These are phyloP conservation scores for Pythium angustatum DNA, from an alignment of 352 stramenopile species.

Conservation along the genomic window DNA sequence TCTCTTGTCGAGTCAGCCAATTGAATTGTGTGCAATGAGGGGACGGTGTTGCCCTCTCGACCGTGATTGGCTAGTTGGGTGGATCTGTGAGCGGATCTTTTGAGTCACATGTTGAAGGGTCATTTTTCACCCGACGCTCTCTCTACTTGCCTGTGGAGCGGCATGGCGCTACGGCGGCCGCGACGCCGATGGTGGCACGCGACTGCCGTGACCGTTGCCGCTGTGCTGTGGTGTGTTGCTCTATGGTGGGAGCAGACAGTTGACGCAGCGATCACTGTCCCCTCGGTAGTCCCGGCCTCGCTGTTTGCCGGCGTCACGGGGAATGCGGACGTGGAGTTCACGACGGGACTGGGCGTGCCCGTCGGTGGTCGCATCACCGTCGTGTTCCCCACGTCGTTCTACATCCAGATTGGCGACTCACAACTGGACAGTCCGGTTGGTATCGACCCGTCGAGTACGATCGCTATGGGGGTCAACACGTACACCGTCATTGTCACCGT, in stretches of 20 bases:
- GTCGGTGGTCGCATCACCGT: slow-evolving; percentile 50
- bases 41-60: neutral
- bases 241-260: neutral
- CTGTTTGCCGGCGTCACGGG: slow-evolving; percentile 36
- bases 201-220: neutral
- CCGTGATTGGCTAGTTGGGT: slow-evolving; percentile 10
- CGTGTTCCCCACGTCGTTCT: slow-evolving; percentile 54
- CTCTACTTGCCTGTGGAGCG: no score
- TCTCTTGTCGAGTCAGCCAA: neutral
- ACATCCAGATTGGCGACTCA: slow-evolving; percentile 29
- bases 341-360: slow-evolving; percentile 32
- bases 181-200: neutral
- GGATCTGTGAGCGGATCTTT: neutral
- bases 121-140: neutral
- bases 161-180: neutral
- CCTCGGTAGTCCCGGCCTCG: slow-evolving; percentile 33
- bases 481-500: slow-evolving; percentile 44
- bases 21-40: neutral
- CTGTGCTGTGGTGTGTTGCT: neutral
- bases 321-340: slow-evolving; percentile 41
- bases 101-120: slow-evolving; percentile 17
- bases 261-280: slow-evolving; percentile 36
- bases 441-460: slow-evolving; percentile 31
- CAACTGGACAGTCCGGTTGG: slow-evolving; percentile 29
- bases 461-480: slow-evolving; percentile 31